These are phyloP conservation scores for Aureobasidium sp. DNA, from an alignment of 2,329 filamentous ascomycete species.

Conservation along the genomic window DNA sequence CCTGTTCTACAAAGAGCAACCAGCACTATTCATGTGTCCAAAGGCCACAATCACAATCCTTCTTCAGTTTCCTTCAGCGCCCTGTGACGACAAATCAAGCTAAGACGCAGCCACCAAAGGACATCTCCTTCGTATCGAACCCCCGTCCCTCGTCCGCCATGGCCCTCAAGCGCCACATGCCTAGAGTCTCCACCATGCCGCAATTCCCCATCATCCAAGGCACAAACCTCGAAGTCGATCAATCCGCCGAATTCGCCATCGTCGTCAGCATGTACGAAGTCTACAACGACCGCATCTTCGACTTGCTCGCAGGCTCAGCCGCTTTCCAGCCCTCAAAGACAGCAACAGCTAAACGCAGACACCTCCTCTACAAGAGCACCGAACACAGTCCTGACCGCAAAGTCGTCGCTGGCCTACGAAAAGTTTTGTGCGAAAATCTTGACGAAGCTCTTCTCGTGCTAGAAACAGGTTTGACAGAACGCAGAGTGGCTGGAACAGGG, in stretches of 20 bases:
- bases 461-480: conserved; percentile 88
- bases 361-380: conserved; percentile 91
- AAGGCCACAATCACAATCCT: conserved; percentile 3
- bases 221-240: conserved; percentile 72
- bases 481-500: conserved; percentile 88
- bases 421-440: conserved; percentile 85
- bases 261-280: conserved; percentile 99
- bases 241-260: conserved; percentile 82
- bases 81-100: no score
- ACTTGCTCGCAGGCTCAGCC: conserved; percentile 76
- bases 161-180: conserved; percentile 64
- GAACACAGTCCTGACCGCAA: conserved; percentile 92
- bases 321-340: conserved; percentile 53
- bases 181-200: conserved; percentile 74
- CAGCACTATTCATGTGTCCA: neutral
- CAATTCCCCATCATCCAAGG: conserved; percentile 78
- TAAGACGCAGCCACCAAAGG: conserved; percentile 23
- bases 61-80: conserved; percentile 19
- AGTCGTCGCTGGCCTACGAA: conserved; percentile 90
- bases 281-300: conserved; percentile 98
- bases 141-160: conserved; percentile 27
- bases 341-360: conserved; percentile 68
- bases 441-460: conserved; percentile 90
- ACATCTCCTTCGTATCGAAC: conserved; percentile 41
- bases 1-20: neutral